phyloP scores from a whole-genome alignment of 2,329 filamentous ascomycete genomes.

The Sarocladium strictum region DNA sequence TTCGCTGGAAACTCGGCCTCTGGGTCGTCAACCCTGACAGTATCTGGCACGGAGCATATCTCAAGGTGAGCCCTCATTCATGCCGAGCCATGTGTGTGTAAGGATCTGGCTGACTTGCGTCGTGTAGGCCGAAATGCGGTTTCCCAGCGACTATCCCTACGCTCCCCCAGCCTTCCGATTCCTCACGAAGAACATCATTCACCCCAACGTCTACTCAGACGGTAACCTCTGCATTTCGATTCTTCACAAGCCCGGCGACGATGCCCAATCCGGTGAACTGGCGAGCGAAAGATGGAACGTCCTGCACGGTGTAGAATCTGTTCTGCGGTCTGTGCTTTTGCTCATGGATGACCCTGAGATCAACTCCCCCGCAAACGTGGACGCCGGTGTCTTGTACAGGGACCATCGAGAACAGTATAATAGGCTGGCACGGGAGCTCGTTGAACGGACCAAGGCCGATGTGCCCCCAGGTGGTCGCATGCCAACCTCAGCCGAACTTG shows the following conservation, averaged over 20 bases:
- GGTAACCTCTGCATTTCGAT: constrained; percentile 95
- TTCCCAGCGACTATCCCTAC: constrained; percentile 85
- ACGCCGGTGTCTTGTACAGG: constrained; percentile 80
- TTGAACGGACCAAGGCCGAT: constrained; percentile 68
- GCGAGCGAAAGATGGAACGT: constrained; percentile 93
- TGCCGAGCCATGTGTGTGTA: background rate
- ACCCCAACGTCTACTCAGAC: constrained; percentile 91
- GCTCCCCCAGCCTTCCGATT: constrained; percentile 87
- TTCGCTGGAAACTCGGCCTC: constrained; percentile 81
- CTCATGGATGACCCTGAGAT: constrained; percentile 93
- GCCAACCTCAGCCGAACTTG: constrained; percentile 65
- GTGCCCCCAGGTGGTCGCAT: constrained; percentile 76
- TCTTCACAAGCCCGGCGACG: constrained; percentile 84
- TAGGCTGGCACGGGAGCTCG: constrained; percentile 59
- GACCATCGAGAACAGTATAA: constrained; percentile 68
- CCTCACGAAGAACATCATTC: constrained; percentile 65
- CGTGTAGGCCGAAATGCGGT: constrained; percentile 70
- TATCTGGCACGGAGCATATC: constrained; percentile 86
- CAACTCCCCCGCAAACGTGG: constrained; percentile 89
- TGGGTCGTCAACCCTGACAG: constrained; percentile 93
- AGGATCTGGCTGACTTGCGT: background rate
- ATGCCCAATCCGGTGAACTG: constrained; percentile 83
- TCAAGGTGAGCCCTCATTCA: constrained; percentile 49
- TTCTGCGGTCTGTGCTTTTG: constrained; percentile 85
- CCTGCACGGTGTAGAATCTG: constrained; percentile 88